Evolutionary conservation across 805 yeast genomes (phyloP), one percentile per base, ranked within the genome.

Genomic region (Suhomyces canberraensis): DNA sequence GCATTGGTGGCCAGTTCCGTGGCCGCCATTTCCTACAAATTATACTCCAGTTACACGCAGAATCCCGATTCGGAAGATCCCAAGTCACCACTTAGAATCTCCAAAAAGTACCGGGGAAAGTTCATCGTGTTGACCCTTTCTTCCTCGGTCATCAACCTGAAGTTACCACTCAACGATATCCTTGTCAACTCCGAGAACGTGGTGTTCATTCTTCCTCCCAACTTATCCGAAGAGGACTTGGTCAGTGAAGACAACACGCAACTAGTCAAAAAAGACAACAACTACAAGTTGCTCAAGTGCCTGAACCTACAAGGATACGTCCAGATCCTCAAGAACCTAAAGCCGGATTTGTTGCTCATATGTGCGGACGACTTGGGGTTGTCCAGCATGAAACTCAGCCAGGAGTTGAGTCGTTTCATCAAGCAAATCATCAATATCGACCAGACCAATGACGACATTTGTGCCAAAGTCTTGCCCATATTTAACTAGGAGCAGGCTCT

Each of bases 281-380:
- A 68, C 46, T 68, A 60, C 50, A 66, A 64, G 48, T 54, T 68
- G 33, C 56, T 68, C 38, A 54, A 56, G 30, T 64, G 73, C 40
- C 50, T 55, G 38, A 68, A 66, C 44, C 48, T 67, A 25, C 62
- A 64, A 32, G 74, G 74, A 2, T 68, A 63, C 44, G 56, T 62
- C 39, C 62, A 56, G 35, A 47, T 66, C 8, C 37, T 68, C 36
- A 67, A 65, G 50, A 68, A 60, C 40, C 50, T 68, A 35, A 56
- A 57, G 42, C 73, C 74, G 3, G 74, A 68, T 45, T 51, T 60
- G 52, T 48, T 68, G 25, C 51, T 66, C 31, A 58, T 66, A 21
- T 68, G 74, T 47, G 42, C 61, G 16, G 71, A 65, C 31, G 74
- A 68, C 47, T 54, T 68, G 51, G 73, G 74, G 4, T 49, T 66